Base-by-base conservation (phyloP, 176 grass and related monocot species). In the Rhynchospora breviuscula region DNA sequence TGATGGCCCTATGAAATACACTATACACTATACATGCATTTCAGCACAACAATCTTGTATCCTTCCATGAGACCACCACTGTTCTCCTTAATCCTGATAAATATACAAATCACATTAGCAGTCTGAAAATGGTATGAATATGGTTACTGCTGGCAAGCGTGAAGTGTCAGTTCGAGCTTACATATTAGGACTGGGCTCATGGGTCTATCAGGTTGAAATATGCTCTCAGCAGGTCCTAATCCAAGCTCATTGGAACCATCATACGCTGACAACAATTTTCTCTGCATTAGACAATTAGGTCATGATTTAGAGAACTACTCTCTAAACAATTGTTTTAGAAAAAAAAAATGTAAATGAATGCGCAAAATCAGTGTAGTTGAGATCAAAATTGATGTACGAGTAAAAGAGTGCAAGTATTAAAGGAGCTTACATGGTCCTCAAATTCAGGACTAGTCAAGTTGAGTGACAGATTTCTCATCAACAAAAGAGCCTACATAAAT, bases 401-500 rank as follows among this genome's bases (percentile, higher is more conserved):
- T 23, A 63, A 45, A 17, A 90, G 56, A 93, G 63, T 61, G 81
- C 33, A 29, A 77, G 73, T 86, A 80, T 70, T 21, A 72, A 83
- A 84, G 76, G 59, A 63, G 84, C 93, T 95, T 90, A 96, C 97
- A 89, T 99, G 93, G 83, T 95, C 91, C 87, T 99, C 97, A 90
- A 99, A 99, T 88, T 92, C 88, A 72, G 97, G 93, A 89, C 88
- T 95, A 14, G 85, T 93, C 91, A 99, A 90, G 87, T 99, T 99
- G 86, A 99, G 89, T 48, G 97, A 95, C 46, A 99, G 91, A 88
- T 99, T 99, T 86, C 63, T 92, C 97, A 99, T 96, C 84, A 99
- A 75, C 85, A 99, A 86, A 59, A 99, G 84, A 88, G 85, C 97
- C 97, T 99, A 85, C 78, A 85, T 2, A 85, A 51, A 26, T 25